Evolutionary conservation across 2,329 filamentous ascomycete genomes (phyloP), one percentile per base, ranked within the genome.

Genomic region (Alternaria sp.): DNA sequence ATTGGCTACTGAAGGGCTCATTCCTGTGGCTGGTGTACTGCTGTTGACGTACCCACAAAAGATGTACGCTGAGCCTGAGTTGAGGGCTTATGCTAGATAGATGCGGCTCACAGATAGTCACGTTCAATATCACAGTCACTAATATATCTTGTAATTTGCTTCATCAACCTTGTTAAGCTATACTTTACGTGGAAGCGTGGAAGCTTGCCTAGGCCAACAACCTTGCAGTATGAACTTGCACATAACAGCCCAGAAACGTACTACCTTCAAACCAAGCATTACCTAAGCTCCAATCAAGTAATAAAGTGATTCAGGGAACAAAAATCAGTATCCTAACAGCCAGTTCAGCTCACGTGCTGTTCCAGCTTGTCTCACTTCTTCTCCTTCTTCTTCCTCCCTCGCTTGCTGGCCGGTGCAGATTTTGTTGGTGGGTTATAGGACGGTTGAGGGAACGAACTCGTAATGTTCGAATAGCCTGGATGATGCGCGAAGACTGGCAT

Each of bases 1-100:
- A 15, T 57, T 86, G n/a, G 71, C 78, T 17, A 85, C 84, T 5
- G 81, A 83, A 21, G 74, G 79, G 72, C 9, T 82, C 43, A 75
- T 85, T 50, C 65, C 82, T 0, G 66, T 83, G 25, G 81, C 83
- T 3, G 79, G 74, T 28, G 65, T 54, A 65, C 80, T 43, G 55
- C 81, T 66, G 61, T 59, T 69, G 60, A 61, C 65, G 50, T 70
- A 64, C 45, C 60, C 59, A 11, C 68, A 77, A 19, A 82, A 80
- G 70, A 67, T 74, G 5, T 57, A 68, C 3, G 57, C 46, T 3
- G 84, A 85, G 73, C 83, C 83, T n/a, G 49, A 71, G 5, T 77
- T 85, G 54, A 80, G 66, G 63, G 52, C 68, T 13, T 84, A 84
- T 76, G 81, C 81, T 21, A 59, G 11, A 49, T 67, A 52, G 23